A percentile compares a stretch with the other conserved stretches of the same genome.
phyloP scores from a whole-genome alignment of 305 asterid genomes.

The Stenogyne calaminthoides region DNA sequence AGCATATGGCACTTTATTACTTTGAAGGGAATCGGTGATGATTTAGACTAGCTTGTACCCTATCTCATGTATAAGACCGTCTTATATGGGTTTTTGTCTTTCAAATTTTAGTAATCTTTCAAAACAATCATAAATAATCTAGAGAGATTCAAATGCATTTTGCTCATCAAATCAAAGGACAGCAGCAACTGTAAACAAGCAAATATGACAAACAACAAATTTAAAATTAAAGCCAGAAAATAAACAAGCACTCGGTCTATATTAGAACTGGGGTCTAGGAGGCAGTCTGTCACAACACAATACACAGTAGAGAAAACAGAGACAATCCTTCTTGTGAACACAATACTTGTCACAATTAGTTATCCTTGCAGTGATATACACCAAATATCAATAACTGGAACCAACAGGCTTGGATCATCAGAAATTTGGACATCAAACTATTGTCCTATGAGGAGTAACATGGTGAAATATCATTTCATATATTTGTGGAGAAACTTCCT shows the following conservation, averaged over 20 bases:
- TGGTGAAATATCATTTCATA: conserved; percentile 46
- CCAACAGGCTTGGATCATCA: background rate
- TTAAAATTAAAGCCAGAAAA: background rate
- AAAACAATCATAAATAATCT: background rate
- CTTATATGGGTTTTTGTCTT: too few species aligned
- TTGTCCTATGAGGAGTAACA: background rate
- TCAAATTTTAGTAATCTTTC: too few species aligned
- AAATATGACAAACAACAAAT: background rate
- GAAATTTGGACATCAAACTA: conserved; percentile 14
- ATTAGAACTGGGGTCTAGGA: background rate
- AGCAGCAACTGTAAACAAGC: background rate
- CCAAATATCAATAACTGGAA: conserved; percentile 15
- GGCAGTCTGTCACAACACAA: background rate
- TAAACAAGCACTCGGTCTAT: background rate
- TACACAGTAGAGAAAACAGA: background rate
- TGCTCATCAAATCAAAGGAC: background rate
- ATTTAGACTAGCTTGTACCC: too few species aligned
- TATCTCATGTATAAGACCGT: too few species aligned
- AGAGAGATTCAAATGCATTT: background rate
- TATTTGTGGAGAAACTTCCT: conserved; percentile 68
- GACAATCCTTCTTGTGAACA: background rate
- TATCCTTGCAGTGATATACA: background rate
- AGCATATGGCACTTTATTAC: too few species aligned
- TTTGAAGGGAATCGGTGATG: too few species aligned
- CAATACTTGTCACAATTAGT: conserved; percentile 16